Percentiles rank a stretch among this genome's conserved stretches.
Evolutionary conservation across 2,329 filamentous ascomycete species (phyloP).

Genomic region (Orbilia javanica): DNA sequence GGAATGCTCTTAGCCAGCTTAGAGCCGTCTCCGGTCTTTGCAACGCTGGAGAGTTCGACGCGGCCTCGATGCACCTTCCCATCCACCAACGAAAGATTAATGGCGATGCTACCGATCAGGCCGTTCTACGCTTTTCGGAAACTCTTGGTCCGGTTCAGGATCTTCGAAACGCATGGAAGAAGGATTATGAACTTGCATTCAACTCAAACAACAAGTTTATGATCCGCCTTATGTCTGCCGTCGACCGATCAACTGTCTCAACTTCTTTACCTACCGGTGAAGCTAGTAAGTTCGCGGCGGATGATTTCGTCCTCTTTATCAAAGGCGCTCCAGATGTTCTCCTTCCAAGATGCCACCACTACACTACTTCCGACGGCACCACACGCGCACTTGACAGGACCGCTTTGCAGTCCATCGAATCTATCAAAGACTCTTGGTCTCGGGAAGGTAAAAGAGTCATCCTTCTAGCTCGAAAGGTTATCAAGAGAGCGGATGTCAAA

Average conservation of each 20-base stretch:
- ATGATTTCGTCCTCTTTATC: constrained; percentile 73
- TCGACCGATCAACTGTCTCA: constrained; percentile 26
- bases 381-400: constrained; percentile 68
- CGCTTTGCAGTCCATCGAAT: constrained; percentile 69
- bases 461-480: constrained; percentile 73
- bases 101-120: constrained; percentile 82
- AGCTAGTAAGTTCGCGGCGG: constrained; percentile 28
- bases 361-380: constrained; percentile 71
- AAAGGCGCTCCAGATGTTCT: constrained; percentile 84
- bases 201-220: constrained; percentile 89
- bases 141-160: constrained; percentile 73
- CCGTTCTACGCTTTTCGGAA: constrained; percentile 79
- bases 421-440: constrained; percentile 77
- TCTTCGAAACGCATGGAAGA: constrained; percentile 74
- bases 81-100: constrained; percentile 75
- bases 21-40: constrained; percentile 75
- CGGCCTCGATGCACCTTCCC: constrained; percentile 72
- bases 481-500: constrained; percentile 66
- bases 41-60: constrained; percentile 81
- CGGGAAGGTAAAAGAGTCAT: constrained; percentile 77
- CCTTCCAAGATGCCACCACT: constrained; percentile 73
- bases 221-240: constrained; percentile 72
- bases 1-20: constrained; percentile 71
- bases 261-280: constrained; percentile 28
- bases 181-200: constrained; percentile 77